Evolutionary conservation across 2,329 filamentous ascomycete genomes (phyloP), one percentile per base, ranked within the genome.

Genomic region (Ophiosphaerella herpotricha): DNA sequence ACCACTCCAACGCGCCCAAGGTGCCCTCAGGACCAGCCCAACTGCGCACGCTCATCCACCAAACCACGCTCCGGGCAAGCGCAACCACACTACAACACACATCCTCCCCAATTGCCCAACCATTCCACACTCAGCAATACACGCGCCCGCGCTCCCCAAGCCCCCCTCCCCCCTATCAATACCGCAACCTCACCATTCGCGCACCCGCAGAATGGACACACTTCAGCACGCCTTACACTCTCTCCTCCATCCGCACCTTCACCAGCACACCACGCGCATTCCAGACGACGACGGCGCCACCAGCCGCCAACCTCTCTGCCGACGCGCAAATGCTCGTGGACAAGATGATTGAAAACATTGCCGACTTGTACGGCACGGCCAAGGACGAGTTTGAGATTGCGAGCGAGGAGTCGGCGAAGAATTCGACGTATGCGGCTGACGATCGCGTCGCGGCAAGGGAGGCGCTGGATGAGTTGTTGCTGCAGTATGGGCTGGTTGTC

Each of bases 391-490:
- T 80, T 58, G 78, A 82, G 48, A 80, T 80, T 29, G 79, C 78
- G 26, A 71, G 74, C 46, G 79, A 82, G 52, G 78, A 80, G 60
- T 80, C 77, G 14, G 74, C 78, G 55, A 82, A 80, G 68, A 77
- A 78, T 49, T 80, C 79, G 9, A 77, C 82, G 29, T 84, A 84
- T 65, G 82, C 82, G 2, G 73, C 77, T 14, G 80, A 80, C 23
- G 81, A 84, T 53, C 71, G 82, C 4, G 77, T 75, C 14, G 80
- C 80, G 21, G 80, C 81, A 29, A 63, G 77, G 9, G 80, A 82
- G 61, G 81, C 82, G 56, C 58, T 84, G 46, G 74, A 75, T 35
- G 75, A 72, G 54, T 70, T 84, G 46, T 70, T 81, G 52, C 73
- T 75, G 42, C 78, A 74, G 9, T 83, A 79, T 50, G 68, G 71